Conservation (phyloP, 345 rosid genomes). For the Gossypium stocksii region DNA sequence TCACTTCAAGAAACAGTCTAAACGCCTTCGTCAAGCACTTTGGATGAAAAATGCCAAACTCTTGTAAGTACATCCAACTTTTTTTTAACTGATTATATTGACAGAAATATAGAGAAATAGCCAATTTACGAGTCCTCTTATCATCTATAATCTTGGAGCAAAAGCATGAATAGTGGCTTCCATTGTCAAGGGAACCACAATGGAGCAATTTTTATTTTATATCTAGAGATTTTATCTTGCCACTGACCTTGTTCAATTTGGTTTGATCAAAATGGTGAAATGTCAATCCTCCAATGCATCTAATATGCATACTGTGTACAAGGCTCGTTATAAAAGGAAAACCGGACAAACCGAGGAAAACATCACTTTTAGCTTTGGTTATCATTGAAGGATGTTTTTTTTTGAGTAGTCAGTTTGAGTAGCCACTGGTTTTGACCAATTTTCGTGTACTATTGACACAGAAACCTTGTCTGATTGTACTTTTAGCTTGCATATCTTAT, state of each 20-base stretch:
- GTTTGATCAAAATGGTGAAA: not conserved
- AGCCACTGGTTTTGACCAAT: not conserved
- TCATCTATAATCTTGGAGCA: not conserved
- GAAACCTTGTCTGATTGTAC: not conserved
- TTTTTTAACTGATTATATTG: not conserved
- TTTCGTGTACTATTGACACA: not conserved
- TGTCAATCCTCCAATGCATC: not conserved
- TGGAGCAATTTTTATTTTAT: not conserved
- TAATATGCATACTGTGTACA: not conserved
- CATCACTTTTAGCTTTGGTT: not conserved
- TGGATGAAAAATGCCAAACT: slow-evolving; percentile 98
- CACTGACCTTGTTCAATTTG: not conserved
- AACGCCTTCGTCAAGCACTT: slow-evolving; percentile 80
- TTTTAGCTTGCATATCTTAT: not conserved
- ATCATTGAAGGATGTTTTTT: not conserved
- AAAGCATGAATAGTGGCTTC: too few species aligned
- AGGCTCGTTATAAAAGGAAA: not conserved
- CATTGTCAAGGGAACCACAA: too few species aligned
- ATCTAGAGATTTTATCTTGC: not conserved
- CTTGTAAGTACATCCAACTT: slow-evolving; percentile 48
- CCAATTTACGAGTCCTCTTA: not conserved
- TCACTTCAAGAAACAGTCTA: slow-evolving; percentile 95
- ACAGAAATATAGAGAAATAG: too few species aligned
- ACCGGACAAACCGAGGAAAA: not conserved
- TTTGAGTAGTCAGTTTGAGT: not conserved